Base-by-base conservation (phyloP, 1,284 basidiomycete genomes). In the Sparassis latifolia region DNA sequence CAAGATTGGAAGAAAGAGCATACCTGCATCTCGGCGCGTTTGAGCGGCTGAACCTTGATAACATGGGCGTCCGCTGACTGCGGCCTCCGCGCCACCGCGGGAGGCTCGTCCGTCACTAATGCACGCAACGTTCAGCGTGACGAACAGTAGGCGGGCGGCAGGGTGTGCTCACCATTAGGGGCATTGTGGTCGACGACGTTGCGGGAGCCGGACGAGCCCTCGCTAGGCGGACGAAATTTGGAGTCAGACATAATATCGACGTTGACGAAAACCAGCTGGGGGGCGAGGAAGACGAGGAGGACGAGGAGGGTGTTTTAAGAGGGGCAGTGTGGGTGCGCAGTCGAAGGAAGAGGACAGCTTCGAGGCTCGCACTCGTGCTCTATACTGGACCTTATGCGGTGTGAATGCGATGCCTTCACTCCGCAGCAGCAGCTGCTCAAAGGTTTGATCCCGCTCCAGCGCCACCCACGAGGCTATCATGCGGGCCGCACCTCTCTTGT, bases 21-120 rank as follows among this genome's bases (percentile, higher is more conserved):
- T 54, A 84, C 83, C 80, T 92, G 90, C 90, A 92, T 91, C 70
- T 93, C 90, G 46, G 77, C 78, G 53, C 80, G 79, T 70, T 83
- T 88, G 64, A 93, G 71, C 2, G 91, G 90, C 64, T 93, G 88
- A 5, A 93, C 90, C 52, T 72, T 74, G 55, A 91, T 86, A 56
- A 54, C 63, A 65, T 74, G 30, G 12, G 45, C 51, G 35, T 54
- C 56, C 30, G 52, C 59, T 6, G 56, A 47, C 66, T 69, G 46
- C 45, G 32, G 38, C 39, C 1, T 81, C 77, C 2, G 80, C 80
- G 35, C 84, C 86, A 29, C 85, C 84, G 85, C 57, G 43, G 40
- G 30, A 43, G 35, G 10, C 33, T 52, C 37, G 42, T 62, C 58
- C 1, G 60, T 60, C 41, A 62, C 58, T 60, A 53, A 3, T 32